Conservation (phyloP, 1,284 basidiomycete genomes). For the Ganoderma lucidum region DNA sequence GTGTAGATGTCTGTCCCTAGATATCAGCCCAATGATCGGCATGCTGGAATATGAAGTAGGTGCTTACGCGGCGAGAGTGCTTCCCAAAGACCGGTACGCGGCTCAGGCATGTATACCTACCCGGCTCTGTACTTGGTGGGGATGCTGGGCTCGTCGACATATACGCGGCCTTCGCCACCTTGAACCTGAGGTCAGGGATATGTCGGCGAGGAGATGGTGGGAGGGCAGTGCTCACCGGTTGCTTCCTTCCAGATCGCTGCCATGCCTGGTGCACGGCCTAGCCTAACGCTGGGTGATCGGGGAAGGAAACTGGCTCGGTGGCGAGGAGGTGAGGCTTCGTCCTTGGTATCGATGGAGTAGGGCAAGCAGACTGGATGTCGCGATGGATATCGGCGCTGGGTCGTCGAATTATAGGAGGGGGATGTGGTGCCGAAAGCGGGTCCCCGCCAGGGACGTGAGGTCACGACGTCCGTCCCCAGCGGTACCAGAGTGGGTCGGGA, state of each 20-base stretch:
- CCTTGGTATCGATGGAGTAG: not conserved
- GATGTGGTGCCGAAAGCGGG: not conserved
- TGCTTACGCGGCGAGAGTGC: not conserved
- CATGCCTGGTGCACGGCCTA: not conserved
- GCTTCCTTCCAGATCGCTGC: not conserved
- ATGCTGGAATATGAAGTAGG: not conserved
- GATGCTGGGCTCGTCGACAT: not conserved
- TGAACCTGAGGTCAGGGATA: not conserved
- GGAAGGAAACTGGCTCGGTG: not conserved
- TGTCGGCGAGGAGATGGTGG: not conserved
- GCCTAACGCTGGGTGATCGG: conserved; percentile 6
- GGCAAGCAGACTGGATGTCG: not conserved
- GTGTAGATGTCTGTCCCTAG: not conserved
- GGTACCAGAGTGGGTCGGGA: not conserved
- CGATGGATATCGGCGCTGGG: not conserved
- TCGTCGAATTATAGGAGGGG: conserved; percentile 8
- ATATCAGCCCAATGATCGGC: not conserved
- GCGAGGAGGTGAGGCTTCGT: not conserved
- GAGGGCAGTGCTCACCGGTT: not conserved
- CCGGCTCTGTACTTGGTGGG: not conserved
- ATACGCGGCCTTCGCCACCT: not conserved
- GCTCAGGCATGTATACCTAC: conserved; percentile 1
- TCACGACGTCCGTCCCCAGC: not conserved
- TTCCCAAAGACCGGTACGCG: not conserved
- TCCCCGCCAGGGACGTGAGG: not conserved